These are phyloP conservation scores for Aspergillus conjunctus DNA, from an alignment of 495 filamentous ascomycete species.

Conservation along the genomic window DNA sequence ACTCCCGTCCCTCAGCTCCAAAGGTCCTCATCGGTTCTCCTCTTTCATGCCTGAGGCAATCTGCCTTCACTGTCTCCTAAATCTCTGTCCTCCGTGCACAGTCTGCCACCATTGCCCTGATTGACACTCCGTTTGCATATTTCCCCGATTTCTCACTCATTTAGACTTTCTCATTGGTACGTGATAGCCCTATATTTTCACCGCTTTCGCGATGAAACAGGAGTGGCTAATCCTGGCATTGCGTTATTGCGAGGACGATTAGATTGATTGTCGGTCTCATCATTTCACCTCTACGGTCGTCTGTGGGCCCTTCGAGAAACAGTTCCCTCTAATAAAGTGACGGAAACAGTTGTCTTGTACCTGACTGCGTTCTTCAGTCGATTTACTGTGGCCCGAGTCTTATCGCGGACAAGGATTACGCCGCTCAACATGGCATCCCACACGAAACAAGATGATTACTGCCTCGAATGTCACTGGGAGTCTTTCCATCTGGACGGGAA, in stretches of 20 bases:
- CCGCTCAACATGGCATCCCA: slow-evolving; percentile 42
- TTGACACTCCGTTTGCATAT: slow-evolving; percentile 8
- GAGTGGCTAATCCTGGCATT: not conserved
- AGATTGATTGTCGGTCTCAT: not conserved
- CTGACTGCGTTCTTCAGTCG: not conserved
- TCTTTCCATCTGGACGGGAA: slow-evolving; percentile 43
- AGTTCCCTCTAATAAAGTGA: not conserved
- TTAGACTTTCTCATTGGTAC: slow-evolving; percentile 1
- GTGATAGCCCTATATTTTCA: not conserved
- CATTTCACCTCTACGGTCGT: not conserved
- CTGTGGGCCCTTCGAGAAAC: not conserved
- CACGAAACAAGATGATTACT: slow-evolving; percentile 39
- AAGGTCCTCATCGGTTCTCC: slow-evolving; percentile 26
- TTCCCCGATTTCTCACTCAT: not conserved
- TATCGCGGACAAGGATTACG: not conserved
- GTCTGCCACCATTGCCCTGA: slow-evolving; percentile 14
- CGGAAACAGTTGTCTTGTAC: not conserved
- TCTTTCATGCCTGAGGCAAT: slow-evolving; percentile 23
- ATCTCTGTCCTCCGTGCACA: slow-evolving; percentile 18
- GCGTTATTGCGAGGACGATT: not conserved
- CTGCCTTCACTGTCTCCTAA: slow-evolving; percentile 13
- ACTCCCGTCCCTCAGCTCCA: slow-evolving; percentile 14
- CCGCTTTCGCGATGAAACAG: not conserved
- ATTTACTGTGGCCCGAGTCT: not conserved
- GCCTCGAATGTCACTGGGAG: slow-evolving; percentile 51